These are phyloP conservation scores for Thecamonas trahens DNA, from an alignment of 78 protist species.

Conservation along the genomic window DNA sequence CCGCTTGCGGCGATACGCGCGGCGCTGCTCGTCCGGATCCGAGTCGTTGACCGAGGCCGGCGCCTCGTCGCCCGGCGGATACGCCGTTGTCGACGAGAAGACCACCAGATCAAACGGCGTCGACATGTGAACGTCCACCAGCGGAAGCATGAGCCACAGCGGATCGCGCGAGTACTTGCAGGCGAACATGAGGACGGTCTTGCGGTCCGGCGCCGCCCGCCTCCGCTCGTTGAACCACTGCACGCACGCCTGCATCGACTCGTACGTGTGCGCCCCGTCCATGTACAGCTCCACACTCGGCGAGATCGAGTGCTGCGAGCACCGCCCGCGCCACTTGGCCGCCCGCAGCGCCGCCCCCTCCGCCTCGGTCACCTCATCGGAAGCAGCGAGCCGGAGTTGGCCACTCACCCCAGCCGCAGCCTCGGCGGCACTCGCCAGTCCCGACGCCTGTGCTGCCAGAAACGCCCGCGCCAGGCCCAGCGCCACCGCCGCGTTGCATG, in stretches of 20 bases:
- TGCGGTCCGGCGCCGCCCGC: background rate
- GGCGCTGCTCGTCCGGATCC: too few relatives aligned
- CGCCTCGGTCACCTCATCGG: background rate
- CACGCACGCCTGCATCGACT: background rate
- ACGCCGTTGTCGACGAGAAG: background rate
- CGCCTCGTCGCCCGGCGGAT: background rate
- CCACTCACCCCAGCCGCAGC: background rate
- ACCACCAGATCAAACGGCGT: background rate
- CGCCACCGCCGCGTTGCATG: too few relatives aligned
- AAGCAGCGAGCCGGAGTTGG: too few relatives aligned
- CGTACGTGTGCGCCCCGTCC: constrained; percentile 4
- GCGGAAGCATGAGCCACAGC: background rate
- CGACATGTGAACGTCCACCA: background rate
- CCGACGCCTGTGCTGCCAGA: too few relatives aligned
- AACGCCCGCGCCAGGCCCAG: too few relatives aligned
- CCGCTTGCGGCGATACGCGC: too few relatives aligned
- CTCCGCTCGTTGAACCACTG: too few relatives aligned
- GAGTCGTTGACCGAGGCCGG: background rate
- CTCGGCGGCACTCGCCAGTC: background rate
- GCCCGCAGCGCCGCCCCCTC: background rate
- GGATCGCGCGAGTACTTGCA: background rate
- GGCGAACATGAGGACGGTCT: background rate
- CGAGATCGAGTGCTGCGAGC: background rate
- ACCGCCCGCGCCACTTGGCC: background rate
- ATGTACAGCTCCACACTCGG: background rate